Base-by-base conservation (phyloP, 345 rosid species). In the Turnera subulata region DNA sequence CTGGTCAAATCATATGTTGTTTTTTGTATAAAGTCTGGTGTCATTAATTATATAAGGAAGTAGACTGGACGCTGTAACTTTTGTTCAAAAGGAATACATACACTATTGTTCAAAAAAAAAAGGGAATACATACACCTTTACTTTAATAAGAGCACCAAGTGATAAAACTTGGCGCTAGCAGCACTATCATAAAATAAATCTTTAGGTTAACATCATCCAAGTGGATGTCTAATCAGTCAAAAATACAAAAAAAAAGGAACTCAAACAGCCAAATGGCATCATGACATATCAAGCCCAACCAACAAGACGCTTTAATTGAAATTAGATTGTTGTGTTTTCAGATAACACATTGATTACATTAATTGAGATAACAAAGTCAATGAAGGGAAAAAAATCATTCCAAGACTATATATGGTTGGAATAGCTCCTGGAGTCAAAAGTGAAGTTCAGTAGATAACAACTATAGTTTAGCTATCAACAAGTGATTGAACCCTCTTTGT, bases 211-310 rank as follows among this genome's bases (percentile, higher is more conserved):
- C 53, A 61, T 16, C 22, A 67, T 32, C 12, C 8, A 53, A 46
- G 7, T 53, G 62, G 62, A 47, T 42, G 53, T 50, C 66, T 29
- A 62, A 22, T 68, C 57, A 55, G 66, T 61, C 72, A 60, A 67
- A 61, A 1, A 11, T 7, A 20, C 38, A 33, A 16, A 8, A 20
- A 46, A 33, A 11, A 32, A 53, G 42, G 12, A 50, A 32, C 35
- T 42, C 18, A 61, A 26, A 5, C 39, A 17, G n/a, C 20, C 56
- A 42, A 18, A 11, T 19, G 23, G 52, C 39, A 55, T 55, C 5
- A 67, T 54, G 26, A 53, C 51, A 39, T 38, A 17, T 24, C 56
- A 60, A 43, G 33, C 25, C 45, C 49, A 53, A 54, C 42, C 55
- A 59, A 53, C 46, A 32, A n/a, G 59, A 51, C 16, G 22, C 14